Conservation (phyloP, 495 filamentous ascomycete species). For the Delitschia confertaspora region DNA sequence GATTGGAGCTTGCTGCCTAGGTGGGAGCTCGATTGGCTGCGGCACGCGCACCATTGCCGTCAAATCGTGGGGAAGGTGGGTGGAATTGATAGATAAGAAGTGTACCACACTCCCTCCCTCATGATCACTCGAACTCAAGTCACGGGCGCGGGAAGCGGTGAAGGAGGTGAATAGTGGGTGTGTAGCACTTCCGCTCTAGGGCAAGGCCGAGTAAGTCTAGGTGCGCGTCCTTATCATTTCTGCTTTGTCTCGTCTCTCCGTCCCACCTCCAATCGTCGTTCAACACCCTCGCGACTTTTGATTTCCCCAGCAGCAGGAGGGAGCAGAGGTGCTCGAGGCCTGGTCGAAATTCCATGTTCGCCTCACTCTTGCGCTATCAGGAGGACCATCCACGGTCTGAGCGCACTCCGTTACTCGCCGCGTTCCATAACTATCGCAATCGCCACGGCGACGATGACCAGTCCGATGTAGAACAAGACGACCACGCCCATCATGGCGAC, state of each 20-base stretch:
- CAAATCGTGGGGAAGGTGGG: slow-evolving; percentile 16
- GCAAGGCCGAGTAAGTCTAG: background rate
- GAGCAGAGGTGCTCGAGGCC: background rate
- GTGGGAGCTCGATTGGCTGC: slow-evolving; percentile 7
- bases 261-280: background rate
- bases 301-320: background rate
- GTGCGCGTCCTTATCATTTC: slow-evolving; percentile 7
- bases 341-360: slow-evolving; percentile 18
- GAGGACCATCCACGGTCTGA: slow-evolving; percentile 15
- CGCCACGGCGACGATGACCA: slow-evolving; percentile 6
- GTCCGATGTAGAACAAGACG: slow-evolving; percentile 2
- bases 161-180: slow-evolving; percentile 7
- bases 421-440: slow-evolving; percentile 11
- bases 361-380: slow-evolving; percentile 17
- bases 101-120: slow-evolving; percentile 2
- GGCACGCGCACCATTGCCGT: background rate
- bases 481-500: slow-evolving; percentile 6
- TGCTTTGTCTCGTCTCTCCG: background rate
- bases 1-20: background rate
- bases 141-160: slow-evolving; percentile 11
- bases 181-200: slow-evolving; percentile 2
- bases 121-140: slow-evolving; percentile 10
- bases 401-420: slow-evolving; percentile 21
- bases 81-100: slow-evolving; percentile 12
- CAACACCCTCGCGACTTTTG: background rate